Evolutionary conservation across 2,329 filamentous ascomycete species (phyloP).

Genomic region (Scedosporium apiospermum): DNA sequence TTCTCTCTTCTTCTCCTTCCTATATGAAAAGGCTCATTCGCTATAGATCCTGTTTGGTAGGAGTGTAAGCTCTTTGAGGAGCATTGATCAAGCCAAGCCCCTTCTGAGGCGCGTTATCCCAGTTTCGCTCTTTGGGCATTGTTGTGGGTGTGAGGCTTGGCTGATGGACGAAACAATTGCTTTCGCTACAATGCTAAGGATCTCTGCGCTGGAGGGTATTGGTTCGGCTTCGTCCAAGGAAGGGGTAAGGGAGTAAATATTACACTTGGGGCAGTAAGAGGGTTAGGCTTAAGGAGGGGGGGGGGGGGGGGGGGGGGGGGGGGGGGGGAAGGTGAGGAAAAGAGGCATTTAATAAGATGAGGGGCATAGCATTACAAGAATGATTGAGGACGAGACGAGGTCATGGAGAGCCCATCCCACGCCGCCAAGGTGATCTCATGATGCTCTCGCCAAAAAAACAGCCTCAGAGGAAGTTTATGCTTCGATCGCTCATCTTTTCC

Average conservation of each 20-base stretch:
- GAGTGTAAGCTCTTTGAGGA: background rate
- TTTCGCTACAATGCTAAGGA: background rate
- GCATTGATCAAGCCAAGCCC: no score
- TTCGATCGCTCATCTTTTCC: background rate
- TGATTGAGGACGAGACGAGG: background rate
- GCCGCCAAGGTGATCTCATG: background rate
- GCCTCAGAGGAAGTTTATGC: background rate
- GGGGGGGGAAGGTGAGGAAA: background rate
- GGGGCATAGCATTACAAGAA: background rate
- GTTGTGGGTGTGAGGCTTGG: background rate
- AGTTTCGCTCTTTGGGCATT: background rate
- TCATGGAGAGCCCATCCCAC: background rate
- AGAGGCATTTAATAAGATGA: background rate
- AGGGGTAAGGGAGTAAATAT: no score
- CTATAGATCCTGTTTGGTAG: background rate
- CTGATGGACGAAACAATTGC: background rate
- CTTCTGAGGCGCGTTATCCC: background rate
- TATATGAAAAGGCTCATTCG: background rate
- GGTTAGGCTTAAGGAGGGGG: no score
- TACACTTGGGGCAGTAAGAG: no score
- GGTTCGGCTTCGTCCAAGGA: background rate
- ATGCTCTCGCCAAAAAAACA: background rate
- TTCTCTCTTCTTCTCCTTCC: background rate
- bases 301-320: no score
- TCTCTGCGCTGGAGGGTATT: background rate